phyloP scores from a whole-genome alignment of 2,329 filamentous ascomycete genomes.

The Talaromyces pinophilus region DNA sequence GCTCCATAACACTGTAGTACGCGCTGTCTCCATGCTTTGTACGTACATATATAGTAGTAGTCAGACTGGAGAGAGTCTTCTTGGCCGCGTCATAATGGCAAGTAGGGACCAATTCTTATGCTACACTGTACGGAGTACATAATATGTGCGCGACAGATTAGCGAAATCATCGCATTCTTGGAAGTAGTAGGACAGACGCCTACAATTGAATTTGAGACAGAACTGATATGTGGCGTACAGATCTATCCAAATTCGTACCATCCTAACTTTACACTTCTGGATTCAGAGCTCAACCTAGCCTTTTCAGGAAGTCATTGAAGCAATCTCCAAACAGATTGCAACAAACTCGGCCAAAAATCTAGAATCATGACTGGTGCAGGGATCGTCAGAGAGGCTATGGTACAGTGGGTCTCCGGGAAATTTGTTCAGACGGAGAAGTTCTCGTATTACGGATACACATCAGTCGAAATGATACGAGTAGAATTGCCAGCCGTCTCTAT shows the following conservation, averaged over 20 bases:
- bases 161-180: background rate
- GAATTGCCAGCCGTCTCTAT: background rate
- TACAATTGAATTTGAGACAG: background rate
- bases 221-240: background rate
- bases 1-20: background rate
- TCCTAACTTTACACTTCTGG: background rate
- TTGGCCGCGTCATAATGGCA: background rate
- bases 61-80: background rate
- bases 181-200: background rate
- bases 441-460: background rate
- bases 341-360: constrained; percentile 3
- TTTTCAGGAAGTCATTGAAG: background rate
- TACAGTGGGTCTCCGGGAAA: constrained; percentile 6
- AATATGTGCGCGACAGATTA: background rate
- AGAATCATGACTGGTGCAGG: background rate
- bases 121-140: background rate
- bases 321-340: background rate
- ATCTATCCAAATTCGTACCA: background rate
- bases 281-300: background rate
- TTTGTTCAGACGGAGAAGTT: background rate
- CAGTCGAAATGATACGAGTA: background rate
- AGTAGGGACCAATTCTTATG: background rate
- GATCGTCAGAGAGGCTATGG: constrained; percentile 7
- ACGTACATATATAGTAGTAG: background rate
- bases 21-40: background rate